Conservation (phyloP, 768 basidiomycete genomes). For the Kwoniella dendrophila region DNA sequence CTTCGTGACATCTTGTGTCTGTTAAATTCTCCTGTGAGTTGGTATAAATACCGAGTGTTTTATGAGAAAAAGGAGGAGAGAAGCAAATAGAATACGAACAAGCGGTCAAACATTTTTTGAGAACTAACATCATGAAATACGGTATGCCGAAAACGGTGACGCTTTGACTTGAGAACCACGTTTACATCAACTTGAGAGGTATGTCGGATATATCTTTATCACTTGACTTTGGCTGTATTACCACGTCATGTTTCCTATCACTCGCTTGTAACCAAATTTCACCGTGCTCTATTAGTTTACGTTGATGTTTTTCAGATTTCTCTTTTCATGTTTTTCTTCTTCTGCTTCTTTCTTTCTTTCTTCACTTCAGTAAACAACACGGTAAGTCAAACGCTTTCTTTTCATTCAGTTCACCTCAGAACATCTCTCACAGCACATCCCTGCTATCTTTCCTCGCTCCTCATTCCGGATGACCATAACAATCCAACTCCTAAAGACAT, state of each 20-base stretch:
- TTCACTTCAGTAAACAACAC: too few relatives aligned
- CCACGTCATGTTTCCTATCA: neutral
- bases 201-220: neutral
- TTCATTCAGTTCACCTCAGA: too few relatives aligned
- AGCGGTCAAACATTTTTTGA: neutral
- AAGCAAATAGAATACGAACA: neutral
- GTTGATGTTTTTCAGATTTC: neutral
- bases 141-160: neutral
- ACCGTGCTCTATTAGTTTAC: neutral
- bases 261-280: neutral
- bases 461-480: conserved; percentile 37
- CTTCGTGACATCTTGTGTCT: conserved; percentile 25
- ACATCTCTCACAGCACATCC: too few relatives aligned
- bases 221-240: neutral
- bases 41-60: neutral
- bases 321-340: too few relatives aligned
- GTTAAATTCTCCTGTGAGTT: neutral
- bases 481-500: conserved; percentile 49
- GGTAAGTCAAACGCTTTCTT: too few relatives aligned
- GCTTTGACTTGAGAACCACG: neutral
- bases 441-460: neutral
- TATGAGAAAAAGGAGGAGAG: neutral
- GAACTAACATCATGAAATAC: neutral
- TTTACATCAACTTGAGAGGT: neutral
- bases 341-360: neutral